phyloP scores from a whole-genome alignment of 306 rosid genomes.

The Carpinus fangiana region DNA sequence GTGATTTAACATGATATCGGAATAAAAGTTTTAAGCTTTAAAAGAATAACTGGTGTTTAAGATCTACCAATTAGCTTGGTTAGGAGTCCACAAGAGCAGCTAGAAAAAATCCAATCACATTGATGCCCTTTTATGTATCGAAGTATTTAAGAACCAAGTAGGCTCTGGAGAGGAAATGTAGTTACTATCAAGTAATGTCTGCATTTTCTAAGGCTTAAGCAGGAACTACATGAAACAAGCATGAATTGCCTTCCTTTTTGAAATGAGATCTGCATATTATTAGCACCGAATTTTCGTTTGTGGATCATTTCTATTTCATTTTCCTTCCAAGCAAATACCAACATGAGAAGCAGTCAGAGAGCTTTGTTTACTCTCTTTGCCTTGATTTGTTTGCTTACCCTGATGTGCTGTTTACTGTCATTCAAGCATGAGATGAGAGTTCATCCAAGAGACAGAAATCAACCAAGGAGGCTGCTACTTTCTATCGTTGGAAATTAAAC shows the following conservation, averaged over 20 bases:
- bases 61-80: neutral
- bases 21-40: no score
- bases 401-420: no score
- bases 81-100: neutral
- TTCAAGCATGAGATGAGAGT: no score
- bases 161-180: neutral
- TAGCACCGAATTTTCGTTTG: conserved; percentile 18
- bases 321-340: no score
- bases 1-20: no score
- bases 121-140: neutral
- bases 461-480: no score
- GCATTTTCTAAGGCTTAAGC: conserved; percentile 3
- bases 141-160: conserved; percentile 21
- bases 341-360: no score
- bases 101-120: neutral
- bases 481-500: no score
- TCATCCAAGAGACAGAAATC: no score
- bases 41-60: no score
- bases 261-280: conserved; percentile 22
- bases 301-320: conserved; percentile 11
- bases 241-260: conserved; percentile 23
- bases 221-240: conserved; percentile 24
- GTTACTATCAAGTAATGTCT: neutral
- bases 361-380: no score
- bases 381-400: no score